A percentile compares a stretch with the other conserved stretches of the same genome.
phyloP scores from a whole-genome alignment of 345 rosid species.

The Gossypium australe region DNA sequence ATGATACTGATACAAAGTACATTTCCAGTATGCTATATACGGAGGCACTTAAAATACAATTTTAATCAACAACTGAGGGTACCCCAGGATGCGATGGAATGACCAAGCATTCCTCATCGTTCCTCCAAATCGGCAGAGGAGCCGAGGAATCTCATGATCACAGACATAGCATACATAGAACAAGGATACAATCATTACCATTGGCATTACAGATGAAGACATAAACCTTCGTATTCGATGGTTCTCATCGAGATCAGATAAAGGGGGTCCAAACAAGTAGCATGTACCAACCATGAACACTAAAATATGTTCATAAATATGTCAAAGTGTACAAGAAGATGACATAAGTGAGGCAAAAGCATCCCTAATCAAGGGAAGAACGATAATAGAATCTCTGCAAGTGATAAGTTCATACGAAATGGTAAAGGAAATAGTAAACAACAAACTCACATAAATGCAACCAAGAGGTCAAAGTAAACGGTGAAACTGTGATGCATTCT shows the following conservation, averaged over 20 bases:
- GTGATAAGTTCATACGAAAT: background rate
- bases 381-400: background rate
- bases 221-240: background rate
- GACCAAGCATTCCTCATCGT: background rate
- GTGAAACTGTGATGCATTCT: conserved; percentile 4
- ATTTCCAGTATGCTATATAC: background rate
- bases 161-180: background rate
- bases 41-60: conserved; percentile 1
- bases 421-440: background rate
- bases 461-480: background rate
- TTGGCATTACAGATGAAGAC: background rate
- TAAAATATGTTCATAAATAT: no score
- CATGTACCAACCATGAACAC: no score
- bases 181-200: background rate
- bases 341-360: background rate
- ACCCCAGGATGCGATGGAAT: background rate
- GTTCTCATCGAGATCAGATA: background rate
- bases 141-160: background rate
- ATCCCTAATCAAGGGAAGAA: background rate
- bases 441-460: background rate
- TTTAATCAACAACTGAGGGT: conserved; percentile 8
- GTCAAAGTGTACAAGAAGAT: background rate
- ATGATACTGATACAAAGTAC: background rate
- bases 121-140: background rate
- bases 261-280: background rate